Percentiles rank a stretch among this genome's conserved stretches.
These are phyloP conservation scores for Candida broadrunensis DNA, from an alignment of 805 yeast genomes.

Conservation along the genomic window DNA sequence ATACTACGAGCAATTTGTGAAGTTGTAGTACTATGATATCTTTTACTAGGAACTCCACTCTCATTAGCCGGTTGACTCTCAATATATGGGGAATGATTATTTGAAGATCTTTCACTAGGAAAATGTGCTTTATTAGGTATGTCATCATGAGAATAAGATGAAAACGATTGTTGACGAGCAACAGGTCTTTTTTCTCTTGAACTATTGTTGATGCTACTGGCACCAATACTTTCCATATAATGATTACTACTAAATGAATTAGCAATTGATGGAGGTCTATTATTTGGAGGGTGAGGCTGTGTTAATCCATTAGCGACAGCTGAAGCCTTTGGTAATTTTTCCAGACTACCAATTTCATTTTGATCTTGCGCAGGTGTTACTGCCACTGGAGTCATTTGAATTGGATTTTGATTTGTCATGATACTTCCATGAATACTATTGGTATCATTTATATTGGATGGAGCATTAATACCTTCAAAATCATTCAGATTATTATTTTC, in stretches of 20 bases:
- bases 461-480: constrained; percentile 11
- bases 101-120: constrained; percentile 5
- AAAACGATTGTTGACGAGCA: constrained; percentile 6
- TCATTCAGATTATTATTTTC: constrained; percentile 47
- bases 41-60: background rate
- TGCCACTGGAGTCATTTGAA: background rate
- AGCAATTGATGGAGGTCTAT: constrained; percentile 14
- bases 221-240: constrained; percentile 14
- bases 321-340: background rate
- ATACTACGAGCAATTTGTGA: constrained; percentile 13
- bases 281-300: constrained; percentile 2
- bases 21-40: background rate
- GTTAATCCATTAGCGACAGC: background rate
- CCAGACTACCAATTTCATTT: background rate
- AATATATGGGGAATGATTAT: constrained; percentile 6
- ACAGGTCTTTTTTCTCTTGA: constrained; percentile 8
- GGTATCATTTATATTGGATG: constrained; percentile 8
- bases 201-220: constrained; percentile 4
- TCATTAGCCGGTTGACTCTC: background rate
- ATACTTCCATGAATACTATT: constrained; percentile 9
- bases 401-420: background rate
- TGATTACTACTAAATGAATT: constrained; percentile 21
- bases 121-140: background rate
- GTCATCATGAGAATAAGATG: constrained; percentile 8
- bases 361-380: background rate